A percentile compares a stretch with the other conserved stretches of the same genome.
These are phyloP conservation scores for Nakaseomyces nivariensis DNA, from an alignment of 1,139 yeast species.

Conservation along the genomic window DNA sequence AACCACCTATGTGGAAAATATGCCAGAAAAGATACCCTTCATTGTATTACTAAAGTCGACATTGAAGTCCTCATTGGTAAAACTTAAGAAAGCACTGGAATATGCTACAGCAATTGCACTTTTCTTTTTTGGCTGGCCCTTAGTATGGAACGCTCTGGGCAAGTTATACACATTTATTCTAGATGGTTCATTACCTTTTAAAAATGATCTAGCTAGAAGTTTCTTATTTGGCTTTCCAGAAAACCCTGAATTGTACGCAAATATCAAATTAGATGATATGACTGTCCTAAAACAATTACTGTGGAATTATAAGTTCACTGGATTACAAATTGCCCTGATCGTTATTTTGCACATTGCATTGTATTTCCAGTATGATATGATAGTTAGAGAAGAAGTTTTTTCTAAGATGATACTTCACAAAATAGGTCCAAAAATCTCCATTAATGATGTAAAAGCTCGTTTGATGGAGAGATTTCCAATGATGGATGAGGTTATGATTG, in stretches of 20 bases:
- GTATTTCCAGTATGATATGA: conserved; percentile 59
- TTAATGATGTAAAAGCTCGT: conserved; percentile 22
- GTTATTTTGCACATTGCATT: conserved; percentile 39
- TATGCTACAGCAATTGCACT: conserved; percentile 34
- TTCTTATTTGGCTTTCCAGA: conserved; percentile 39
- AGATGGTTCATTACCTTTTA: conserved; percentile 41
- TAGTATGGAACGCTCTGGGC: conserved; percentile 45
- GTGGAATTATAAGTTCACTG: conserved; percentile 18
- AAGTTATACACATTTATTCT: conserved; percentile 45
- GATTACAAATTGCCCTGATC: conserved; percentile 27
- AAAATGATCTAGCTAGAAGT: conserved; percentile 34
- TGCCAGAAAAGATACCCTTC: conserved; percentile 60
- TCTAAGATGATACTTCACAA: conserved; percentile 43
- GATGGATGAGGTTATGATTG: conserved; percentile 25
- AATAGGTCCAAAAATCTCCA: conserved; percentile 48
- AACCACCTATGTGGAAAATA: conserved; percentile 58
- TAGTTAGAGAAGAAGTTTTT: conserved; percentile 61
- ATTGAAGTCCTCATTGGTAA: conserved; percentile 17
- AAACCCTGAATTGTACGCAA: conserved; percentile 5
- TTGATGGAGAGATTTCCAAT: conserved; percentile 23
- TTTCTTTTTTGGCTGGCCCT: conserved; percentile 44
- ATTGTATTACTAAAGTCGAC: conserved; percentile 37
- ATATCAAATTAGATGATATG: conserved; percentile 1
- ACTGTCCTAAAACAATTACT: conserved; percentile 9
- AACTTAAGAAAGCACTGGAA: conserved; percentile 29